A percentile compares a stretch with the other conserved stretches of the same genome.
These are phyloP conservation scores for Laburnicola sp. DNA, from an alignment of 2,329 filamentous ascomycete genomes.

Conservation along the genomic window DNA sequence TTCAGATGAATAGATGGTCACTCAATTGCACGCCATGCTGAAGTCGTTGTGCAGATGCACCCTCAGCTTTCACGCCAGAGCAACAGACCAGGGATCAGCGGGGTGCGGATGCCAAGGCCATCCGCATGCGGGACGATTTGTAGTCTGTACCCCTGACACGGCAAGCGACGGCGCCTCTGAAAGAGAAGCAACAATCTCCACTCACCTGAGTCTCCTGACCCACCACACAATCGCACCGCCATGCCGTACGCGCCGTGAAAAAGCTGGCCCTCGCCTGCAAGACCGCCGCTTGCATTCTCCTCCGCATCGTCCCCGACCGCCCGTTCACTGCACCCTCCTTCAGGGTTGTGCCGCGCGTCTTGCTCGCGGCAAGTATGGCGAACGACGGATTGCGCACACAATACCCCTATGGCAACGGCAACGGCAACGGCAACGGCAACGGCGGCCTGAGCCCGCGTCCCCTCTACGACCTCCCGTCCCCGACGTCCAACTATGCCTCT, in stretches of 20 bases:
- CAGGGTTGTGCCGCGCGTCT: slow-evolving; percentile 12
- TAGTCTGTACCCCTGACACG: background rate
- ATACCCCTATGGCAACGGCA: slow-evolving; percentile 28
- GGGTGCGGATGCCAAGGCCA: too few species aligned
- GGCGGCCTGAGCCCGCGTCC: slow-evolving; percentile 37
- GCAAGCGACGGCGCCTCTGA: background rate
- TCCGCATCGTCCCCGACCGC: slow-evolving; percentile 28
- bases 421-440: background rate
- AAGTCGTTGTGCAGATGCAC: too few species aligned
- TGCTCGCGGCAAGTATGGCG: slow-evolving; percentile 26
- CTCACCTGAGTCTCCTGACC: slow-evolving; percentile 21
- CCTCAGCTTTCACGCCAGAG: too few species aligned
- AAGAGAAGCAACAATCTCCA: slow-evolving; percentile 4
- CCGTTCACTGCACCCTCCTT: slow-evolving; percentile 27
- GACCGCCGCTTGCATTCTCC: slow-evolving; percentile 29
- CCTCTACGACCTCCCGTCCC: slow-evolving; percentile 44
- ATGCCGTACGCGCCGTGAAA: slow-evolving; percentile 38
- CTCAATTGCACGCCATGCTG: too few species aligned
- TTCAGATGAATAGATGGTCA: too few species aligned
- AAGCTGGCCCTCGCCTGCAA: slow-evolving; percentile 26
- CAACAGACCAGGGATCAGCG: too few species aligned
- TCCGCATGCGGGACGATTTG: background rate
- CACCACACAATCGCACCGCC: slow-evolving; percentile 6
- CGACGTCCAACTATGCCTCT: slow-evolving; percentile 44
- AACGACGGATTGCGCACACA: slow-evolving; percentile 42